A percentile compares a stretch with the other conserved stretches of the same genome.
phyloP scores from a whole-genome alignment of 2,329 filamentous ascomycete species.

The Aspergillus pseudotamarii region DNA sequence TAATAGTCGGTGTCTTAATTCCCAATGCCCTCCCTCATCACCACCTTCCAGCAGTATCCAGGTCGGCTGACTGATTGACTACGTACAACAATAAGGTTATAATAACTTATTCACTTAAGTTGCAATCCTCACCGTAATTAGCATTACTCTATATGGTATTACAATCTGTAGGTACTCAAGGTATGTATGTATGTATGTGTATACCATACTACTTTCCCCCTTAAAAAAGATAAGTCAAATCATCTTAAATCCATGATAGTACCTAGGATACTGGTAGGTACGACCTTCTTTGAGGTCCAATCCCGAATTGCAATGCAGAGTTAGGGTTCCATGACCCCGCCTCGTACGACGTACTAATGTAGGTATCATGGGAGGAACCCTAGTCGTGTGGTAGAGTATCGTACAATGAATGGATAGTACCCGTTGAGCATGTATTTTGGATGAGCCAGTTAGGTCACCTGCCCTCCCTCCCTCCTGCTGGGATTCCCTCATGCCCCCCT shows the following conservation, averaged over 20 bases:
- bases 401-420: conserved; percentile 6
- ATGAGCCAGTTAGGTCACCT: conserved; percentile 34
- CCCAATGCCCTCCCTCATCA: not conserved
- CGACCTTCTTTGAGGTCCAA: not conserved
- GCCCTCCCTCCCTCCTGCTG: conserved; percentile 23
- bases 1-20: not conserved
- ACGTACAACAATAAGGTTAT: not conserved
- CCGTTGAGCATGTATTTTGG: conserved; percentile 5
- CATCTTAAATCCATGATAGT: not conserved
- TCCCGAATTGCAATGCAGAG: not conserved
- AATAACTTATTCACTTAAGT: not conserved
- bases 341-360: conserved; percentile 7
- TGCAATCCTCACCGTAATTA: not conserved
- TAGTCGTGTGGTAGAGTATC: conserved; percentile 1
- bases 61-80: not conserved
- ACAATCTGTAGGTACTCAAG: not conserved
- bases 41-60: not conserved
- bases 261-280: not conserved
- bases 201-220: not conserved
- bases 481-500: conserved; percentile 15
- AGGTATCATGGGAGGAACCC: not conserved
- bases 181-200: not conserved
- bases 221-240: not conserved
- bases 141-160: not conserved
- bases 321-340: not conserved